Evolutionary conservation across 2,329 filamentous ascomycete species (phyloP).

Genomic region (Mycogone perniciosa): DNA sequence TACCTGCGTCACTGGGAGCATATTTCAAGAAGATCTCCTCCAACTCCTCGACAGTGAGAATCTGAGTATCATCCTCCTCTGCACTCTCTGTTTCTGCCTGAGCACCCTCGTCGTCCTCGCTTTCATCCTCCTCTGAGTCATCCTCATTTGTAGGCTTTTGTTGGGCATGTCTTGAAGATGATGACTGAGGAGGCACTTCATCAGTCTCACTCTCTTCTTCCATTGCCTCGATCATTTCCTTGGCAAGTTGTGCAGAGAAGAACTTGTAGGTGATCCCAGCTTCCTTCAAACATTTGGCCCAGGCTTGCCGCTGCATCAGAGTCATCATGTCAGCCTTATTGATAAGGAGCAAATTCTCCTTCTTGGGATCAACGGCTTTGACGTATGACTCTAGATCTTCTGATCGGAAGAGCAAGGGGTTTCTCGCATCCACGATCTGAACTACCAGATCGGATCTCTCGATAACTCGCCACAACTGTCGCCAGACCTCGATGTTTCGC

Average conservation of each 20-base stretch:
- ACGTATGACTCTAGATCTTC: slow-evolving; percentile 93
- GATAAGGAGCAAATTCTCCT: slow-evolving; percentile 86
- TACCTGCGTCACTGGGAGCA: slow-evolving; percentile 48
- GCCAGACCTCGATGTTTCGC: slow-evolving; percentile 94
- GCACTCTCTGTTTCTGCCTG: slow-evolving; percentile 14
- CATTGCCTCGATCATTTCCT: slow-evolving; percentile 75
- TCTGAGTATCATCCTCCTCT: slow-evolving; percentile 60
- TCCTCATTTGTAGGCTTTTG: slow-evolving; percentile 21
- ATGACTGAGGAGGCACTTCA: slow-evolving; percentile 19
- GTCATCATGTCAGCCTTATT: slow-evolving; percentile 99
- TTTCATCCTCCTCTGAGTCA: slow-evolving; percentile 21
- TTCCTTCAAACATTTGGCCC: slow-evolving; percentile 80
- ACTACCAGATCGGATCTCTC: slow-evolving; percentile 93
- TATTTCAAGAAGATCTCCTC: slow-evolving; percentile 82
- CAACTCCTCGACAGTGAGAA: slow-evolving; percentile 87
- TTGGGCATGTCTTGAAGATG: slow-evolving; percentile 21
- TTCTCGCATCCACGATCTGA: slow-evolving; percentile 96
- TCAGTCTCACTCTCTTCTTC: slow-evolving; percentile 46
- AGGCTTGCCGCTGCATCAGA: slow-evolving; percentile 67
- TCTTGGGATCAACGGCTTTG: slow-evolving; percentile 80
- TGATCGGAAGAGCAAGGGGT: slow-evolving; percentile 87
- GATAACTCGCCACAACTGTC: slow-evolving; percentile 96
- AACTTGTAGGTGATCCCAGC: slow-evolving; percentile 86
- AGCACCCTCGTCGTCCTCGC: slow-evolving; percentile 18
- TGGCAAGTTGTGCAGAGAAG: slow-evolving; percentile 90